Conservation (phyloP, 2,329 filamentous ascomycete genomes). For the Botrytis pseudocinerea region DNA sequence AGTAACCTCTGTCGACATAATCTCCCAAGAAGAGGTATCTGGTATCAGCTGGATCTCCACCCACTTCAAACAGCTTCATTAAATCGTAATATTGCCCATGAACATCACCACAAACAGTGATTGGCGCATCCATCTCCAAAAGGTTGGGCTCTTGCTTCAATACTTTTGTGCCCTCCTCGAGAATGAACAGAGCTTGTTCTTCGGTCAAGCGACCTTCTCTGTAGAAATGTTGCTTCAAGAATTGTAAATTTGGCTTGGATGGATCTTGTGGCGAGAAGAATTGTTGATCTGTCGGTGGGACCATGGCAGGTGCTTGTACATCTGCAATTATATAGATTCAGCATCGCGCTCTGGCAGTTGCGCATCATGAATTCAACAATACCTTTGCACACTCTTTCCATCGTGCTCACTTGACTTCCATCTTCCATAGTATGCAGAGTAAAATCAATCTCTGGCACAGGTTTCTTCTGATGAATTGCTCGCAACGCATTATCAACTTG, state of each 20-base stretch:
- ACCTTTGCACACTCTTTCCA: constrained; percentile 99
- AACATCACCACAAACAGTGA: constrained; percentile 97
- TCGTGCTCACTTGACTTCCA: constrained; percentile 88
- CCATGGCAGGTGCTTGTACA: constrained; percentile 95
- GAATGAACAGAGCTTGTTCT: constrained; percentile 95
- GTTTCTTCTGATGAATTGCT: constrained; percentile 92
- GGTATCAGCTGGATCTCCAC: constrained; percentile 93
- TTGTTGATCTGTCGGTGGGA: constrained; percentile 87
- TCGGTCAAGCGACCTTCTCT: constrained; percentile 95
- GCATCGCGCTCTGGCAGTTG: constrained; percentile 15
- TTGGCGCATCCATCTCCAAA: constrained; percentile 98
- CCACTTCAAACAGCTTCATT: constrained; percentile 99
- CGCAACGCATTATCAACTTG: constrained; percentile 88
- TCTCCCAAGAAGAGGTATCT: constrained; percentile 96
- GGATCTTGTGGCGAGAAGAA: constrained; percentile 88
- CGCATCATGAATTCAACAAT: constrained; percentile 38
- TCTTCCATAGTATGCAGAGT: constrained; percentile 99
- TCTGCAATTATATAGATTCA: constrained; percentile 56
- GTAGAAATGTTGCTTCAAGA: constrained; percentile 98
- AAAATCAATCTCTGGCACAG: constrained; percentile 96
- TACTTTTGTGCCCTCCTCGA: constrained; percentile 82
- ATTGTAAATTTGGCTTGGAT: constrained; percentile 86
- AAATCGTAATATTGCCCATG: constrained; percentile 99
- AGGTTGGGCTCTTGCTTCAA: constrained; percentile 90
- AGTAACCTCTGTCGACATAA: constrained; percentile 97